These are phyloP conservation scores for Mariannaea elegans DNA, from an alignment of 2,329 filamentous ascomycete genomes.

Conservation along the genomic window DNA sequence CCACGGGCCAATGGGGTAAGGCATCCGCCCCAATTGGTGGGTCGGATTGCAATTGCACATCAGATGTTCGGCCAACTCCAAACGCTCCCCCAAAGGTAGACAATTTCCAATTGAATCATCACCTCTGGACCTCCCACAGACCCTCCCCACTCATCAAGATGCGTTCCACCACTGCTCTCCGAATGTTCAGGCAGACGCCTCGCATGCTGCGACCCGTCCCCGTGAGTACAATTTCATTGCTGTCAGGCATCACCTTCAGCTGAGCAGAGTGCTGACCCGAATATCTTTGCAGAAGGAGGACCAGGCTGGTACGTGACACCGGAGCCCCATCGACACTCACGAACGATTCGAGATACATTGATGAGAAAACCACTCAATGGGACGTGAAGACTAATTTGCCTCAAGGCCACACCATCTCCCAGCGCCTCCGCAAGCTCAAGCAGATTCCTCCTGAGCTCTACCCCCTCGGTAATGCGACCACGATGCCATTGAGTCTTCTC, in stretches of 20 bases:
- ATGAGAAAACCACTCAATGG: constrained; percentile 27
- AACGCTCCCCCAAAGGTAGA: constrained; percentile 41
- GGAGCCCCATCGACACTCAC: constrained; percentile 22
- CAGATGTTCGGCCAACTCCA: constrained; percentile 47
- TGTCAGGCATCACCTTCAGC: constrained; percentile 5
- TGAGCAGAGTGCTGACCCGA: constrained; percentile 32
- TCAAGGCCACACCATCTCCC: constrained; percentile 93
- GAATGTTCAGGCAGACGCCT: constrained; percentile 72
- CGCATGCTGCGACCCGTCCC: constrained; percentile 77
- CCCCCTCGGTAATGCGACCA: constrained; percentile 76
- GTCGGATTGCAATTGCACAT: constrained; percentile 47
- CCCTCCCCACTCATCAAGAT: constrained; percentile 58
- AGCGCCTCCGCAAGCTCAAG: constrained; percentile 89
- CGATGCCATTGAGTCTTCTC: constrained; percentile 27
- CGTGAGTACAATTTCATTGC: constrained; percentile 58
- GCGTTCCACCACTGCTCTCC: constrained; percentile 71
- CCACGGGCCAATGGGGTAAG: constrained; percentile 47
- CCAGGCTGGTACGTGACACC: constrained; percentile 67
- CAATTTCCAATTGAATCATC: constrained; percentile 46
- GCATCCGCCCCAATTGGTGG: constrained; percentile 45
- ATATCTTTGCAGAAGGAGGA: constrained; percentile 66
- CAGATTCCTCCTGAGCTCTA: constrained; percentile 93
- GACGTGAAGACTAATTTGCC: constrained; percentile 34
- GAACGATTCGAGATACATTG: constrained; percentile 24
- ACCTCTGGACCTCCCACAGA: constrained; percentile 39